phyloP scores from a whole-genome alignment of 176 grass and related monocot species.

The Aegilops umbellulata region DNA sequence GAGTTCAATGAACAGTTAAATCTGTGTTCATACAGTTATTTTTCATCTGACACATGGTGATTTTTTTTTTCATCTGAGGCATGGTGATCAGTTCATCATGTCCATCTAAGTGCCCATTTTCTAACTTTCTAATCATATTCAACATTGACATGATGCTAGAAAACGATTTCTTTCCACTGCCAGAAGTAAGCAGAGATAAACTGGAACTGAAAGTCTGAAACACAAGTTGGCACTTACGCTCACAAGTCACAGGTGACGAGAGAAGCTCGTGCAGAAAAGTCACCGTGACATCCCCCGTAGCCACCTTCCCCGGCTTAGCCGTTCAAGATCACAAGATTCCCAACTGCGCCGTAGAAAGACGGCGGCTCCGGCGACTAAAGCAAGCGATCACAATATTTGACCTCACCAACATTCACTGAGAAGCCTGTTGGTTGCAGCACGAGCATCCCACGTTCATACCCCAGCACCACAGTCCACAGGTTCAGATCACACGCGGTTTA shows the following conservation, averaged over 20 bases:
- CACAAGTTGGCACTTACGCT: neutral
- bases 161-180: neutral
- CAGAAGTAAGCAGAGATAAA: neutral
- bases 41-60: neutral
- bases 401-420: neutral
- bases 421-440: neutral
- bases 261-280: neutral
- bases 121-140: neutral
- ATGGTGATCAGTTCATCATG: neutral
- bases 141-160: neutral
- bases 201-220: constrained; percentile 14
- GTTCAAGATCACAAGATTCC: constrained; percentile 30
- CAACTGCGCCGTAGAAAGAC: neutral
- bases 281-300: neutral
- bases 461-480: neutral
- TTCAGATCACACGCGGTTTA: neutral
- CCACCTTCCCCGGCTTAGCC: neutral
- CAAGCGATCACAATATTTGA: constrained; percentile 1
- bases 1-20: neutral
- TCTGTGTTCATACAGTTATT: neutral
- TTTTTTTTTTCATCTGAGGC: neutral
- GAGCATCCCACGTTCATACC: constrained; percentile 16
- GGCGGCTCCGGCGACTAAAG: constrained; percentile 8
- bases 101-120: neutral
- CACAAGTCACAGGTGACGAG: neutral